A percentile compares a stretch with the other conserved stretches of the same genome.
These are phyloP conservation scores for Opeltia flavorubescens DNA, from an alignment of 495 filamentous ascomycete species.

Conservation along the genomic window DNA sequence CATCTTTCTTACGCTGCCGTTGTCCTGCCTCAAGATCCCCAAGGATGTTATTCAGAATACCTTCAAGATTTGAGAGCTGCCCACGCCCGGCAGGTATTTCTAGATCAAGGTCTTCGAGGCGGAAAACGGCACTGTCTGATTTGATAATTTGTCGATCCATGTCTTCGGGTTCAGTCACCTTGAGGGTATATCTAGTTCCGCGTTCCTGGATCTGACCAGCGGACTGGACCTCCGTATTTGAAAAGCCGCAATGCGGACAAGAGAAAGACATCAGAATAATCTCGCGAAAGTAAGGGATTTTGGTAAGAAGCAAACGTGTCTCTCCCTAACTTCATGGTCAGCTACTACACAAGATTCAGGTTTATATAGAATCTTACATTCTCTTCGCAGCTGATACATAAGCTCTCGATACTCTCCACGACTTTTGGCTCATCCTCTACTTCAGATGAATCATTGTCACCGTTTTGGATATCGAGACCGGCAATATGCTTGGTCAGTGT, in stretches of 20 bases:
- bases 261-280: constrained; percentile 93
- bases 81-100: constrained; percentile 83
- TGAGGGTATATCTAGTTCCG: constrained; percentile 65
- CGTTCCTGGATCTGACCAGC: constrained; percentile 83
- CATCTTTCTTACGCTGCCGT: constrained; percentile 49
- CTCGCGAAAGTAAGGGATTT: constrained; percentile 92
- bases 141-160: constrained; percentile 80
- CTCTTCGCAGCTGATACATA: constrained; percentile 80
- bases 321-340: constrained; percentile 42
- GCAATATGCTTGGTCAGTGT: neutral
- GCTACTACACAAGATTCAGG: neutral
- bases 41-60: constrained; percentile 59
- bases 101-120: constrained; percentile 72
- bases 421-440: constrained; percentile 13
- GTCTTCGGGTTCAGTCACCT: constrained; percentile 52
- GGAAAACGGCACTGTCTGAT: constrained; percentile 69
- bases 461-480: neutral
- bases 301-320: constrained; percentile 74
- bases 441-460: constrained; percentile 7
- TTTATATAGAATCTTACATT: constrained; percentile 43
- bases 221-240: constrained; percentile 82
- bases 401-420: constrained; percentile 40
- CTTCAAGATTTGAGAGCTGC: constrained; percentile 84
- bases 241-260: constrained; percentile 75
- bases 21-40: constrained; percentile 68